Conservation (phyloP, 2,329 filamentous ascomycete species). For the Pyrenophora graminea region DNA sequence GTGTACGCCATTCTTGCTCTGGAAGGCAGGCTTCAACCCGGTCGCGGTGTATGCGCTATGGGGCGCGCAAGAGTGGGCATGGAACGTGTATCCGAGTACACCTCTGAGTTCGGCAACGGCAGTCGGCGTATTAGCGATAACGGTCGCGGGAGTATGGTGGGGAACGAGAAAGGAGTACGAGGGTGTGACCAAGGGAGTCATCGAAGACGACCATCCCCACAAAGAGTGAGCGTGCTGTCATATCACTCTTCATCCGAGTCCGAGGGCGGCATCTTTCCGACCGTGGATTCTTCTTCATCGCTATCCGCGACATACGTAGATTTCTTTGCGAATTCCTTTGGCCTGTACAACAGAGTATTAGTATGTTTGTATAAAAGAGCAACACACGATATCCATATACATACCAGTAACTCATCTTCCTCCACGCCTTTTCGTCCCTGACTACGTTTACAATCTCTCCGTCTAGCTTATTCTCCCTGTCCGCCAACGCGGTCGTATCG, state of each 20-base stretch:
- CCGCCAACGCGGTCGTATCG: constrained; percentile 68
- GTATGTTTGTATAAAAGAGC: constrained; percentile 16
- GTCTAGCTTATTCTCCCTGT: constrained; percentile 73
- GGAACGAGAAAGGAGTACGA: constrained; percentile 55
- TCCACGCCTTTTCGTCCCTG: constrained; percentile 87
- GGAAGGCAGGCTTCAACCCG: constrained; percentile 73
- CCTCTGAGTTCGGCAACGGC: constrained; percentile 66
- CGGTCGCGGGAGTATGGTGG: constrained; percentile 66
- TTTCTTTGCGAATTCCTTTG: constrained; percentile 74
- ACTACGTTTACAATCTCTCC: constrained; percentile 95
- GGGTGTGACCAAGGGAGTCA: constrained; percentile 36
- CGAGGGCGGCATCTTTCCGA: constrained; percentile 83
- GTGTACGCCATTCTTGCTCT: constrained; percentile 85
- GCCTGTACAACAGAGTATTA: constrained; percentile 60
- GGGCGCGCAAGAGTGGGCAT: constrained; percentile 84
- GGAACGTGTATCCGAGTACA: constrained; percentile 92
- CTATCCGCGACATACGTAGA: constrained; percentile 64
- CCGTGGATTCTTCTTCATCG: constrained; percentile 76
- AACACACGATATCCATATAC: constrained; percentile 23
- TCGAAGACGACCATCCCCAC: constrained; percentile 38
- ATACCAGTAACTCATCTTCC: constrained; percentile 83
- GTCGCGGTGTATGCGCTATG: constrained; percentile 70
- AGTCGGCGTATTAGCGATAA: constrained; percentile 70
- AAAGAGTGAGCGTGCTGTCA: constrained; percentile 28
- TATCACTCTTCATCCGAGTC: constrained; percentile 69